A percentile compares a stretch with the other conserved stretches of the same genome.
Evolutionary conservation across 2,329 filamentous ascomycete species (phyloP).

Genomic region (Aspergillus hortae): DNA sequence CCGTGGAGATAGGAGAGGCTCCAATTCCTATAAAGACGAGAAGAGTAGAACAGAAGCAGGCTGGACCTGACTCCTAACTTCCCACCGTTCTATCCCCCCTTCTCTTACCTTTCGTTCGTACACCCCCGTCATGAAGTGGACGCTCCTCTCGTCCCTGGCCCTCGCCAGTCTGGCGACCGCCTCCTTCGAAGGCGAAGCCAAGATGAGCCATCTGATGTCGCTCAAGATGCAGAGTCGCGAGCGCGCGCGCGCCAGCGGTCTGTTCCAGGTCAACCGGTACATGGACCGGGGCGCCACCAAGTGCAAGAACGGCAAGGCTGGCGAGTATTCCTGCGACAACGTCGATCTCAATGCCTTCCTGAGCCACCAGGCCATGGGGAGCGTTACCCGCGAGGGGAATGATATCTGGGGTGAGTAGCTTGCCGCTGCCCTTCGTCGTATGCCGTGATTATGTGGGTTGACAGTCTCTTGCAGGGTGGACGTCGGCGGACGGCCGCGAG

Average conservation of each 20-base stretch:
- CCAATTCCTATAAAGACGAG: not conserved
- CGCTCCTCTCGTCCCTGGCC: constrained; percentile 10
- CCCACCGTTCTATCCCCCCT: not conserved
- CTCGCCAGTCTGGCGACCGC: constrained; percentile 8
- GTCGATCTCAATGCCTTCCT: constrained; percentile 14
- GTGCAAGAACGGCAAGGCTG: constrained; percentile 15
- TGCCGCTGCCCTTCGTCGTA: too few relatives aligned
- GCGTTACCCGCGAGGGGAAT: constrained; percentile 16
- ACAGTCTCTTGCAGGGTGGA: constrained; percentile 10
- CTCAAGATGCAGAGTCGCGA: constrained; percentile 12
- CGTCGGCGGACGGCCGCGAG: constrained; percentile 13
- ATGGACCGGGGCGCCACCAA: constrained; percentile 4
- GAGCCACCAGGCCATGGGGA: constrained; percentile 19
- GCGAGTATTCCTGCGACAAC: constrained; percentile 16
- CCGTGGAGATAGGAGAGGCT: not conserved
- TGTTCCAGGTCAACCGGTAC: constrained; percentile 13
- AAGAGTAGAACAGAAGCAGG: not conserved
- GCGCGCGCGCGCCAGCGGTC: constrained; percentile 9
- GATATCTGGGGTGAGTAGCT: constrained; percentile 15
- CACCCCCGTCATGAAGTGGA: constrained; percentile 10
- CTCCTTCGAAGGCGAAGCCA: constrained; percentile 5
- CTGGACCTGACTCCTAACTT: not conserved
- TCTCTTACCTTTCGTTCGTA: not conserved
- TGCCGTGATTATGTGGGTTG: not conserved
- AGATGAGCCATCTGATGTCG: constrained; percentile 16